Conservation (phyloP, 1,284 basidiomycete species). For the Boletus semigastroideus region DNA sequence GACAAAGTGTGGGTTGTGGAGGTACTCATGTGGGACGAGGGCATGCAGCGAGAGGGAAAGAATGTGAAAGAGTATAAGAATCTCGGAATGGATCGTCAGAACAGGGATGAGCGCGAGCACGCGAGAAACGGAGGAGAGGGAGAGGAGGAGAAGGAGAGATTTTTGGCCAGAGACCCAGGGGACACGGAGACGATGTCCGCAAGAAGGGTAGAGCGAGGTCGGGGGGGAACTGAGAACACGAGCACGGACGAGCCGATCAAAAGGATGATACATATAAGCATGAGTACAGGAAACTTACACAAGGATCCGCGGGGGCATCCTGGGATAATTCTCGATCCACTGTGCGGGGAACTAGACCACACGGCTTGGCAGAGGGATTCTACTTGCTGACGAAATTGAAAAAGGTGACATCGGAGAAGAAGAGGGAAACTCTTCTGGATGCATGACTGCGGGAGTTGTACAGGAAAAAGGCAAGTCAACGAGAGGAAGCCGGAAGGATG, state of each 20-base stretch:
- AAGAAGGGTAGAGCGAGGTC: conserved; percentile 8
- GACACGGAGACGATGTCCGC: conserved; percentile 15
- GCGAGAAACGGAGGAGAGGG: conserved; percentile 12
- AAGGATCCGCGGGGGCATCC: conserved; percentile 33
- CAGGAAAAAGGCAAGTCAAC: conserved; percentile 14
- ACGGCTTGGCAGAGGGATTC: conserved; percentile 7
- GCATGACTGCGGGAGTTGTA: conserved; percentile 16
- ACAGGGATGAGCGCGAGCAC: conserved; percentile 7
- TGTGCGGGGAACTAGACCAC: conserved; percentile 31
- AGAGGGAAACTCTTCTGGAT: conserved; percentile 6
- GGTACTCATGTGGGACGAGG: conserved; percentile 24
- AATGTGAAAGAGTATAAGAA: conserved; percentile 28
- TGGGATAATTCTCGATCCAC: conserved; percentile 28
- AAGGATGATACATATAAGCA: conserved; percentile 26
- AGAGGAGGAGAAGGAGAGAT: conserved; percentile 3
- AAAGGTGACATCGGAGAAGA: conserved; percentile 12
- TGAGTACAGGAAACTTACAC: conserved; percentile 9
- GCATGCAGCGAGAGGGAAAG: not conserved
- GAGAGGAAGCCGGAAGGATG: conserved; percentile 9
- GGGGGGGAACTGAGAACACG: conserved; percentile 11
- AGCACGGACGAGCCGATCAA: conserved; percentile 19
- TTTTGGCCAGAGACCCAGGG: conserved; percentile 8
- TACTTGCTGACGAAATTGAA: conserved; percentile 9
- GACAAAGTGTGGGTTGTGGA: conserved; percentile 31
- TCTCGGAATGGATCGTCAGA: conserved; percentile 14